Evolutionary conservation across 148 eudicot species (phyloP), one percentile per base, ranked within the genome.

Genomic region (Heliamphora exappendiculata): DNA sequence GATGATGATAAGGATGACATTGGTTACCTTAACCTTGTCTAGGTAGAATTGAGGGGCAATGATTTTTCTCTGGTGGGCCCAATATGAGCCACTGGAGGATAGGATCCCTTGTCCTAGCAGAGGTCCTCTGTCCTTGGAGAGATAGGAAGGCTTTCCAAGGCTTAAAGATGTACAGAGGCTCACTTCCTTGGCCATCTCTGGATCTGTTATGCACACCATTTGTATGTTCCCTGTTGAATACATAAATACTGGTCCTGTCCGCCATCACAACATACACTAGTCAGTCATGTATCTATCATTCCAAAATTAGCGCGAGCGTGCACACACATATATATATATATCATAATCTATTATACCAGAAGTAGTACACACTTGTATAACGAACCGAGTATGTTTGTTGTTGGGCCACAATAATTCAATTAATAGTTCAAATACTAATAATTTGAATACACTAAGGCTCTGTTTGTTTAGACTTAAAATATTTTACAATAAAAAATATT

Each of bases 31-130:
- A 69, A 87, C 84, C 76, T 85, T 90, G 59, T 82, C 81, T 0
- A 81, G 78, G 74, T 82, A 88, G 68, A 90, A 87, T 36, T 84
- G 85, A 33, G 94, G 91, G 59, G 94, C 81, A 67, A 90, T 85
- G 67, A 85, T 80, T 72, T 85, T 88, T 57, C 90, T 82, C 65
- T 90, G 91, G 47, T 67, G 70, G 16, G 82, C 84, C 91, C 91
- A 90, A 31, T 78, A 66, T 0, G 80, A 70, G 37, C 90, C 91
- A 66, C 79, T 85, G 28, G 94, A 88, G n/a, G 89, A 41, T 6
- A 90, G 62, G 74, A 90, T 81, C 8, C 91, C 90, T 26, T 79
- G 74, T 28, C 91, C 91, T 12, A 90, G 75, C 75, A 88, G 72
- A 66, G 94, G 87, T 12, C 89, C 89, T 13, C 77, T 80, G 2